phyloP scores from a whole-genome alignment of 2,329 filamentous ascomycete species.

The Penicillium hesseltinei region DNA sequence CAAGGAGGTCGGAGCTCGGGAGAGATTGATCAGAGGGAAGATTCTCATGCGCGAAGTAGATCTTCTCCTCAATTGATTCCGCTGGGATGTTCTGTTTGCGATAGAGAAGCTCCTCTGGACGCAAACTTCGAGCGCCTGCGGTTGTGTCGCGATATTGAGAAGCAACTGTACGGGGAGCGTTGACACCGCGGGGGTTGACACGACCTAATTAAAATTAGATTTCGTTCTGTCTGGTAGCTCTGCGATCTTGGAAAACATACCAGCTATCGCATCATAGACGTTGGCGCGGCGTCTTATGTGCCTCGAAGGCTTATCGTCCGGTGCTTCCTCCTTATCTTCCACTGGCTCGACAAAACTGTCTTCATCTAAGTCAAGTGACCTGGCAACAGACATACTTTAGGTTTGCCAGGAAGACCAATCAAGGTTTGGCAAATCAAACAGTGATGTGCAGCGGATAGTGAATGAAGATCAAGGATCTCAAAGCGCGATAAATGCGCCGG shows the following conservation, averaged over 20 bases:
- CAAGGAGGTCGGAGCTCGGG: slow-evolving; percentile 57
- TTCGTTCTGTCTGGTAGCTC: not conserved
- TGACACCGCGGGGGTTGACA: slow-evolving; percentile 43
- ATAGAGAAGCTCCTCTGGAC: slow-evolving; percentile 60
- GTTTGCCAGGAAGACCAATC: slow-evolving; percentile 3
- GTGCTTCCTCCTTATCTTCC: slow-evolving; percentile 4
- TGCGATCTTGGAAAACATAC: slow-evolving; percentile 30
- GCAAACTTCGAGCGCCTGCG: slow-evolving; percentile 41
- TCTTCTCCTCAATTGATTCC: slow-evolving; percentile 54
- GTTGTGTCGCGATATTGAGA: slow-evolving; percentile 35
- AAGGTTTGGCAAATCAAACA: slow-evolving; percentile 3
- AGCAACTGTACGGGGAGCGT: slow-evolving; percentile 20
- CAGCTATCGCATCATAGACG: slow-evolving; percentile 60
- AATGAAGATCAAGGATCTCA: not conserved
- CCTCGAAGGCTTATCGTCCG: slow-evolving; percentile 12
- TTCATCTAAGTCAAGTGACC: not conserved
- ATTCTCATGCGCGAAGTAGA: slow-evolving; percentile 54
- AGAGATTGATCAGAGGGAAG: slow-evolving; percentile 43
- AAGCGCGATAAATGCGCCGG: slow-evolving; percentile 19
- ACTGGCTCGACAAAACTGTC: not conserved
- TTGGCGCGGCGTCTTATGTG: slow-evolving; percentile 42
- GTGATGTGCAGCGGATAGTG: not conserved
- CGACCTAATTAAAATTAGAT: slow-evolving; percentile 41
- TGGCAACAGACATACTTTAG: slow-evolving; percentile 1
- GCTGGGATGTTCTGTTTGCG: slow-evolving; percentile 50